These are phyloP conservation scores for Aspergillus fructus DNA, from an alignment of 2,329 filamentous ascomycete species.

Conservation along the genomic window DNA sequence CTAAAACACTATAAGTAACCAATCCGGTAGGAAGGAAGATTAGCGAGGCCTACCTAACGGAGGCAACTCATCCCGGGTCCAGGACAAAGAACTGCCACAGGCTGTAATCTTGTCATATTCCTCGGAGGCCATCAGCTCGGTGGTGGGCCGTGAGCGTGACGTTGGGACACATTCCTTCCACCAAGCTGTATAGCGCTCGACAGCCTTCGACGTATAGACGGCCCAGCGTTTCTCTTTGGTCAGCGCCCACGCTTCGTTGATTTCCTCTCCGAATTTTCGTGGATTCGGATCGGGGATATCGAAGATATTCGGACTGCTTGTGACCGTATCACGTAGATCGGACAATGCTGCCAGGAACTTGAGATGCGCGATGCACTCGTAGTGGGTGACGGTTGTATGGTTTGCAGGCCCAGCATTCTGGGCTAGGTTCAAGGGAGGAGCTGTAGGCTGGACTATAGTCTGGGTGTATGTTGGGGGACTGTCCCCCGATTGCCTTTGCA, in stretches of 20 bases:
- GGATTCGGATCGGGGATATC: conserved; percentile 55
- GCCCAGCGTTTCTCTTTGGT: conserved; percentile 73
- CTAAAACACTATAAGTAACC: conserved; percentile 35
- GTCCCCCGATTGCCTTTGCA: conserved; percentile 1
- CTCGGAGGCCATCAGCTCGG: conserved; percentile 18
- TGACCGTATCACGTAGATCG: conserved; percentile 65
- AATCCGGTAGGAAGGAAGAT: not conserved
- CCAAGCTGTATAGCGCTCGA: conserved; percentile 68
- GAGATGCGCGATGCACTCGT: conserved; percentile 70
- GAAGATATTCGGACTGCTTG: conserved; percentile 66
- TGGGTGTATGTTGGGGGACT: conserved; percentile 29
- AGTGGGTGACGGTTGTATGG: conserved; percentile 35
- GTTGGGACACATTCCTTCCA: conserved; percentile 46
- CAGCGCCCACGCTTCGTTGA: conserved; percentile 48
- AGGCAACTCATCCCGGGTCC: conserved; percentile 50
- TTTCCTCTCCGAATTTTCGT: conserved; percentile 31
- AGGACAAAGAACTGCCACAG: conserved; percentile 28
- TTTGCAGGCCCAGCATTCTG: conserved; percentile 8
- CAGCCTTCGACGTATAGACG: conserved; percentile 66
- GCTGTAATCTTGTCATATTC: conserved; percentile 35
- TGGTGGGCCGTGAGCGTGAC: conserved; percentile 13
- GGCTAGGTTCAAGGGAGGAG: conserved; percentile 28
- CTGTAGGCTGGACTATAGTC: conserved; percentile 9
- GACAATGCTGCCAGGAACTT: conserved; percentile 70
- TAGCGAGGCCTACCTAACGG: conserved; percentile 54